Conservation (phyloP, 2,329 filamentous ascomycete species). For the Emergomyces africanus region DNA sequence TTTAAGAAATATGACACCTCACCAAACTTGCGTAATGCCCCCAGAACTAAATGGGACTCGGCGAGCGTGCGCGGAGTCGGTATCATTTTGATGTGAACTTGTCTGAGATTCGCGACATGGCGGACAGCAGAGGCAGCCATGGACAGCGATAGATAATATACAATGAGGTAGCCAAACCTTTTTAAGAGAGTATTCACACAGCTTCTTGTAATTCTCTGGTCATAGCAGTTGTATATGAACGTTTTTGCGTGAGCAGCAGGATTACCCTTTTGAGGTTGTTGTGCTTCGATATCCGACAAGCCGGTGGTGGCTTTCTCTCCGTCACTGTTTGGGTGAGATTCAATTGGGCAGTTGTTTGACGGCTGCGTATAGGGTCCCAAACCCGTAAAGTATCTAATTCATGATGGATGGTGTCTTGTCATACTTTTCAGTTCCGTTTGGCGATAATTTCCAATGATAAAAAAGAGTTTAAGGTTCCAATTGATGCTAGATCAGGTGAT, state of each 20-base stretch:
- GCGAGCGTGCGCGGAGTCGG: constrained; percentile 18
- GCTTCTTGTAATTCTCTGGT: neutral
- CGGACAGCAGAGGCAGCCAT: constrained; percentile 8
- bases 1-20: constrained; percentile 28
- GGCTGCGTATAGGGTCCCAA: neutral
- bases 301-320: neutral
- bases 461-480: too few relatives aligned
- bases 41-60: constrained; percentile 24
- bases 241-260: too few relatives aligned
- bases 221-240: neutral
- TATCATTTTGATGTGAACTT: constrained; percentile 21
- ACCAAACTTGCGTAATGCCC: constrained; percentile 29
- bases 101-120: constrained; percentile 10
- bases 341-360: neutral
- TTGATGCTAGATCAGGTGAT: neutral
- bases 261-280: too few relatives aligned
- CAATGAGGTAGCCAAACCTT: neutral
- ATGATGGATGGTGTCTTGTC: neutral
- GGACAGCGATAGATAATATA: neutral
- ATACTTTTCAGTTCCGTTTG: neutral
- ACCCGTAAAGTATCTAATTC: neutral
- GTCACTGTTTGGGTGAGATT: neutral
- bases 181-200: neutral
- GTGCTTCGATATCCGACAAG: neutral
- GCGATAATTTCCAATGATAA: too few relatives aligned